Evolutionary conservation across 208 protist genomes (phyloP).

Genomic region (Trypanosoma vivax): DNA sequence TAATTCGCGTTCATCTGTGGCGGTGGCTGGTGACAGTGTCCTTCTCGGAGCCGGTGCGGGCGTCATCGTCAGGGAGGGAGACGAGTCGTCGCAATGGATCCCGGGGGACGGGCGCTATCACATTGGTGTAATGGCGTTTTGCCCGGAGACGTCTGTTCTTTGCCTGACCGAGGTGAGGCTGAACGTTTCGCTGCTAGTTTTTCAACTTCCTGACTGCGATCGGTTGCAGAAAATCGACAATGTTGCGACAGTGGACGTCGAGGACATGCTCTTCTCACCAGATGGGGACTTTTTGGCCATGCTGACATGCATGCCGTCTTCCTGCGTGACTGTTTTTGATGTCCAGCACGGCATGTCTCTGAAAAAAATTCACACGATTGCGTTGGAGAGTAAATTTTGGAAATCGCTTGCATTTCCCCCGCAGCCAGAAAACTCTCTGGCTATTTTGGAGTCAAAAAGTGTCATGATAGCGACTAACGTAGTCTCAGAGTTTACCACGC

Average conservation of each 20-base stretch:
- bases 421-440: conserved; percentile 12
- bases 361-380: conserved; percentile 7
- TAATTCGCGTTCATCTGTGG: conserved; percentile 24
- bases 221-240: conserved; percentile 34
- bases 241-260: conserved; percentile 34
- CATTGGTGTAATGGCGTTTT: conserved; percentile 39
- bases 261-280: conserved; percentile 45
- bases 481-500: not conserved
- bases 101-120: conserved; percentile 39
- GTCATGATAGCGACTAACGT: conserved; percentile 19
- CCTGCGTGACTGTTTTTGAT: conserved; percentile 30
- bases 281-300: conserved; percentile 48
- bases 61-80: conserved; percentile 24
- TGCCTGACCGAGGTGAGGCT: conserved; percentile 54
- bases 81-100: conserved; percentile 39
- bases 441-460: conserved; percentile 15
- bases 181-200: conserved; percentile 47
- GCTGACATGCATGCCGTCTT: conserved; percentile 27
- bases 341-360: conserved; percentile 12
- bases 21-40: conserved; percentile 17
- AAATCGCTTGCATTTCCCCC: conserved; percentile 17
- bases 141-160: conserved; percentile 24
- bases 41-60: conserved; percentile 42
- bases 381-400: conserved; percentile 14
- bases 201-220: conserved; percentile 30